Evolutionary conservation across 2,329 filamentous ascomycete species (phyloP).

Genomic region (Exophiala dermatitidis): DNA sequence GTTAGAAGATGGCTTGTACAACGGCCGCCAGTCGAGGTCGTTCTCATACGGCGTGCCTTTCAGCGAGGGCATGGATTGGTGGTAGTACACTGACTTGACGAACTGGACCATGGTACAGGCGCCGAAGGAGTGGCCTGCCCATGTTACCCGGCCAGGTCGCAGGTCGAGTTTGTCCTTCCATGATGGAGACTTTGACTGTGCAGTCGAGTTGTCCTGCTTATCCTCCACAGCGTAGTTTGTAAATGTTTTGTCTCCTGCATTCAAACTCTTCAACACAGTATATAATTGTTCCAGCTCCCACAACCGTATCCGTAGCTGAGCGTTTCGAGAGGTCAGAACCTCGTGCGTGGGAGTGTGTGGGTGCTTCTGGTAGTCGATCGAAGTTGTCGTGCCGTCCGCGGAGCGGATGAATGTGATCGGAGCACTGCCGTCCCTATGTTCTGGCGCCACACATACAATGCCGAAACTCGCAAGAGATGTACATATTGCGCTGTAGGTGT

Average conservation of each 20-base stretch:
- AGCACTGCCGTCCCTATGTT: constrained; percentile 75
- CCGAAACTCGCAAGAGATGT: constrained; percentile 75
- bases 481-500: constrained; percentile 76
- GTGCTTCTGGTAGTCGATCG: constrained; percentile 39
- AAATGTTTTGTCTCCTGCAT: constrained; percentile 44
- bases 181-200: constrained; percentile 15
- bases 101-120: constrained; percentile 67
- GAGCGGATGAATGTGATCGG: constrained; percentile 66
- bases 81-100: constrained; percentile 67
- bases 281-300: constrained; percentile 72
- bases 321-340: constrained; percentile 60
- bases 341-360: constrained; percentile 59
- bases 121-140: constrained; percentile 75
- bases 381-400: constrained; percentile 27
- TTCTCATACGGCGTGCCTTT: constrained; percentile 18
- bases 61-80: constrained; percentile 31
- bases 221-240: constrained; percentile 35
- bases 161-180: constrained; percentile 52
- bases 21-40: constrained; percentile 40
- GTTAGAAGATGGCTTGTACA: constrained; percentile 53
- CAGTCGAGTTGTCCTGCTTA: not conserved
- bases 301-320: constrained; percentile 64
- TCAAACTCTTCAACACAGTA: constrained; percentile 60
- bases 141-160: constrained; percentile 65
- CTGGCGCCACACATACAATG: constrained; percentile 70